Conservation (phyloP, 805 yeast genomes). For the Wickerhamiella sorbophila region DNA sequence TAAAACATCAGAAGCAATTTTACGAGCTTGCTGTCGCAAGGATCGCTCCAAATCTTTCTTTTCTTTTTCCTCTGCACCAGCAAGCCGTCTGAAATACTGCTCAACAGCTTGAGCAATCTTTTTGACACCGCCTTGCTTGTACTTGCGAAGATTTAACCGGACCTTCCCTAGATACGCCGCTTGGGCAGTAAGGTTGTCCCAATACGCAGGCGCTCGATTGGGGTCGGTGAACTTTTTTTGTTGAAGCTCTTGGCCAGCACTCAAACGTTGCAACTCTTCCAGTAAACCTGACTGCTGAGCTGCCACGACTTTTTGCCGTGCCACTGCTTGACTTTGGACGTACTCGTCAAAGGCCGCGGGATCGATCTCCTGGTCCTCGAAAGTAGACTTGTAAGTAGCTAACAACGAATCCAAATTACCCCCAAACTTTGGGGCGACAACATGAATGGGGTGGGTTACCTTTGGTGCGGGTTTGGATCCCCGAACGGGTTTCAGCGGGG, state of each 20-base stretch:
- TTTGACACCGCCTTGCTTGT: slow-evolving; percentile 51
- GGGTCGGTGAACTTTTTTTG: slow-evolving; percentile 37
- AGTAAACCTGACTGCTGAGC: slow-evolving; percentile 30
- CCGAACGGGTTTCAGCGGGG: not conserved
- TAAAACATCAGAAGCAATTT: slow-evolving; percentile 70
- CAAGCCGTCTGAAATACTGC: slow-evolving; percentile 67
- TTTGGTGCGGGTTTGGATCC: slow-evolving; percentile 24
- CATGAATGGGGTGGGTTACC: slow-evolving; percentile 48
- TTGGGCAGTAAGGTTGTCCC: slow-evolving; percentile 65
- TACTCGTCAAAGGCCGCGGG: slow-evolving; percentile 27
- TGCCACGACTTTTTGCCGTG: slow-evolving; percentile 32
- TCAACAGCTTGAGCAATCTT: slow-evolving; percentile 74
- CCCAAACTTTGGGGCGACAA: slow-evolving; percentile 31
- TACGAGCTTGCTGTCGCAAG: slow-evolving; percentile 55
- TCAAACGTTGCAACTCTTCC: slow-evolving; percentile 21
- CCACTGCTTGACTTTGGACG: slow-evolving; percentile 36
- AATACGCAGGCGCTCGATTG: slow-evolving; percentile 36
- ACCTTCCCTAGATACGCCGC: slow-evolving; percentile 57
- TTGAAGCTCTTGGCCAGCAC: slow-evolving; percentile 7
- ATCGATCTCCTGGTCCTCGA: slow-evolving; percentile 49
- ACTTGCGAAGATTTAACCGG: slow-evolving; percentile 48
- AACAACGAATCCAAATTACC: slow-evolving; percentile 32
- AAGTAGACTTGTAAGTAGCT: slow-evolving; percentile 41
- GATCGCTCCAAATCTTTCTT: slow-evolving; percentile 62
- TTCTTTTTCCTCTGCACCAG: slow-evolving; percentile 78